Evolutionary conservation across 108 stramenopile genomes (phyloP).

Genomic region (Fragilariopsis cylindrus): DNA sequence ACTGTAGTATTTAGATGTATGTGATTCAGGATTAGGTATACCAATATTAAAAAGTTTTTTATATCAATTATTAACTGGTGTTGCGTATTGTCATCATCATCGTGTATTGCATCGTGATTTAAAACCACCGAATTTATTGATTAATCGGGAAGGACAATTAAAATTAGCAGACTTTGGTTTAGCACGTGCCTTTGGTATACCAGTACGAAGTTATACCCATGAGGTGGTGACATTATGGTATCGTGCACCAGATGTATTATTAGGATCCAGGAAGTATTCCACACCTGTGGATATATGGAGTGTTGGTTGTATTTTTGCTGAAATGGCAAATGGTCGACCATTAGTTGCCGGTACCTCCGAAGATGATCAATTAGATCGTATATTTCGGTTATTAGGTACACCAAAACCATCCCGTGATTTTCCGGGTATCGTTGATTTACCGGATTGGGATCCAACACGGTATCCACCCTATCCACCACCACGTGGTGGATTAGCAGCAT

Average conservation of each 20-base stretch:
- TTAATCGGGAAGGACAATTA: slow-evolving; percentile 95
- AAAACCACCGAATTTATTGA: slow-evolving; percentile 94
- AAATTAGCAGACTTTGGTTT: slow-evolving; percentile 99
- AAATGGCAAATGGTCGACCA: slow-evolving; percentile 96
- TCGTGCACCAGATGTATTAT: slow-evolving; percentile 96
- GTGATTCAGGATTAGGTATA: slow-evolving; percentile 90
- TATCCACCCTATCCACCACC: slow-evolving; percentile 86
- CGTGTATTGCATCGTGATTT: slow-evolving; percentile 96
- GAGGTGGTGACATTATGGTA: slow-evolving; percentile 99
- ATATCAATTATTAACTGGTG: slow-evolving; percentile 96
- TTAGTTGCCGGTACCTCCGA: slow-evolving; percentile 91
- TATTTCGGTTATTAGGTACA: slow-evolving; percentile 90
- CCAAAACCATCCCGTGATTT: slow-evolving; percentile 68
- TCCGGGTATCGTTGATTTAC: slow-evolving; percentile 93
- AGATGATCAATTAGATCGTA: slow-evolving; percentile 89
- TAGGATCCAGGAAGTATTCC: slow-evolving; percentile 95
- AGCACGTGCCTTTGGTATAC: slow-evolving; percentile 97
- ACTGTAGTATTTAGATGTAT: slow-evolving; percentile 83
- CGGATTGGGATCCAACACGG: slow-evolving; percentile 77
- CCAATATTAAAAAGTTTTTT: slow-evolving; percentile 94
- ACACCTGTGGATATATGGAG: slow-evolving; percentile 99
- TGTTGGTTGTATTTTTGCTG: slow-evolving; percentile 97
- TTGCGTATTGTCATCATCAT: slow-evolving; percentile 98
- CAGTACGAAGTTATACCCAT: slow-evolving; percentile 92
- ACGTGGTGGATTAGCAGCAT: slow-evolving; percentile 67